These are phyloP conservation scores for Baeospora myosura DNA, from an alignment of 1,284 basidiomycete species.

Conservation along the genomic window DNA sequence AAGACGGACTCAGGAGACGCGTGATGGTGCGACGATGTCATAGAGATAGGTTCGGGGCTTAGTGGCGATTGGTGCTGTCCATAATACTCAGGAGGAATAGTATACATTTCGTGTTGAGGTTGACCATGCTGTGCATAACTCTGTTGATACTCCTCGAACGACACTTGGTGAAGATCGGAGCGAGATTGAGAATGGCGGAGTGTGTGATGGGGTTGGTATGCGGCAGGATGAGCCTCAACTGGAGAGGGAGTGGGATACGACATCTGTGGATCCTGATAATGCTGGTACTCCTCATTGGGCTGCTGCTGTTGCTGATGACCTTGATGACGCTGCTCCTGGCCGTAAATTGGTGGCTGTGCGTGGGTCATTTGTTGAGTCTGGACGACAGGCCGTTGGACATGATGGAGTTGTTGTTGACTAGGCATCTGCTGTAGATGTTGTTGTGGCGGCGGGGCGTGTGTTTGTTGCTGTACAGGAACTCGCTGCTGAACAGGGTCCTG, in stretches of 20 bases:
- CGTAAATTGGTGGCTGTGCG: background rate
- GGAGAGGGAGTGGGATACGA: slow-evolving; percentile 1
- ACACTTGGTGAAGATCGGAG: slow-evolving; percentile 13
- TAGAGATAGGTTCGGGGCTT: background rate
- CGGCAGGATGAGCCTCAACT: background rate
- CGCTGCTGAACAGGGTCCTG: slow-evolving; percentile 14
- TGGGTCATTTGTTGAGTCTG: background rate
- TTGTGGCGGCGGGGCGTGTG: slow-evolving; percentile 9
- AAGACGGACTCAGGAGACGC: background rate
- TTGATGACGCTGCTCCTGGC: too few species aligned
- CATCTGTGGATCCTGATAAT: background rate
- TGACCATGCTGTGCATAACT: background rate
- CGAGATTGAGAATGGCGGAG: slow-evolving; percentile 17
- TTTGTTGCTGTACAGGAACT: slow-evolving; percentile 13
- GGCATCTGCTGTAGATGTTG: slow-evolving; percentile 15
- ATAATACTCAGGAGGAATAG: slow-evolving; percentile 15
- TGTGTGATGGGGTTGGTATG: slow-evolving; percentile 3
- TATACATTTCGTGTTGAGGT: slow-evolving; percentile 17
- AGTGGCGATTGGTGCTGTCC: slow-evolving; percentile 6
- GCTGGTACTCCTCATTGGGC: slow-evolving; percentile 2
- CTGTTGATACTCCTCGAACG: slow-evolving; percentile 9
- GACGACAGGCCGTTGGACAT: too few species aligned
- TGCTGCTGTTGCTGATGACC: slow-evolving; percentile 15
- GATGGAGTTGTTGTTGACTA: slow-evolving; percentile 12
- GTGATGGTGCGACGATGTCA: background rate